Conservation (phyloP, 768 basidiomycete species). For the Russula vinacea region DNA sequence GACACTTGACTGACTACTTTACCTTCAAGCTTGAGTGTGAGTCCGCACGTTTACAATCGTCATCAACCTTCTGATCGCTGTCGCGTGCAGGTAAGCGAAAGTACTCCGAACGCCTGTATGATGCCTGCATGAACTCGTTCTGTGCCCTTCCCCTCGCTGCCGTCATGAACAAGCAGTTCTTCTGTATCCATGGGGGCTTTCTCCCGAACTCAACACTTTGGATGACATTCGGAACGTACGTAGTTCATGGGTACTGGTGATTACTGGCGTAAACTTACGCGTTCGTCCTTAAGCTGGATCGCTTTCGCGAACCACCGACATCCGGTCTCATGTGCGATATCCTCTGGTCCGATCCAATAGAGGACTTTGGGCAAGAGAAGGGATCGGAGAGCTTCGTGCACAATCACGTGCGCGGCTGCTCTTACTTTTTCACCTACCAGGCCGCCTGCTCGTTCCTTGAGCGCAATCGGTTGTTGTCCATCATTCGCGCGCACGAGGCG, state of each 20-base stretch:
- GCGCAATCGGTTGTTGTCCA: conserved; percentile 92
- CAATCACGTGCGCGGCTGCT: conserved; percentile 95
- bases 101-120: conserved; percentile 94
- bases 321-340: conserved; percentile 98
- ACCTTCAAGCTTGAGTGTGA: conserved; percentile 98
- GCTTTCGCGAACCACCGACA: conserved; percentile 97
- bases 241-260: conserved; percentile 20
- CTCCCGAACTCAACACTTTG: conserved; percentile 90
- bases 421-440: conserved; percentile 93
- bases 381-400: conserved; percentile 87
- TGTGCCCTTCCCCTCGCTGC: conserved; percentile 93
- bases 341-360: conserved; percentile 96
- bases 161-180: conserved; percentile 99
- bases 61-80: neutral
- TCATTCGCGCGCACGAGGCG: conserved; percentile 97
- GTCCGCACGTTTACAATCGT: conserved; percentile 34
- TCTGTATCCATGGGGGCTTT: conserved; percentile 96
- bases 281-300: conserved; percentile 66
- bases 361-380: conserved; percentile 96
- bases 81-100: conserved; percentile 84
- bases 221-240: conserved; percentile 88
- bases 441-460: conserved; percentile 98
- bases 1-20: conserved; percentile 97
- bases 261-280: conserved; percentile 8
- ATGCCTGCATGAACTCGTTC: conserved; percentile 98